Conservation (phyloP, 257 asterid genomes). For the Solanum acaule region DNA sequence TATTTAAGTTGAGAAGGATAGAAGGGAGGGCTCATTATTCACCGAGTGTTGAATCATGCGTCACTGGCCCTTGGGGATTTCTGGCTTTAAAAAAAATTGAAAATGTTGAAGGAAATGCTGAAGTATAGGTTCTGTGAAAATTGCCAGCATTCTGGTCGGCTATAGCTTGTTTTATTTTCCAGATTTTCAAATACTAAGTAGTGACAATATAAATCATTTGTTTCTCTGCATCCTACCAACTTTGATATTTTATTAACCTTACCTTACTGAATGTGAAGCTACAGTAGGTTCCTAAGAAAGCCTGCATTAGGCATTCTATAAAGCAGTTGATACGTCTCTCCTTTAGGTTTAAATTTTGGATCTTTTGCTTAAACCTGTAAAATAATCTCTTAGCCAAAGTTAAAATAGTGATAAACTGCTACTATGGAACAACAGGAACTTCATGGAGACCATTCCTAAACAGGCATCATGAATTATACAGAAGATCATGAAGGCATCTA, state of each 20-base stretch:
- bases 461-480: neutral
- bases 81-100: neutral
- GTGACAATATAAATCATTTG: neutral
- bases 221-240: neutral
- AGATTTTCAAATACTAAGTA: neutral
- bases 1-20: neutral
- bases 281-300: neutral
- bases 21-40: neutral
- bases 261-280: neutral
- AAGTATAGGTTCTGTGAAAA: neutral
- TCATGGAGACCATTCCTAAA: neutral
- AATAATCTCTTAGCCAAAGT: neutral
- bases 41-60: neutral
- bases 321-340: neutral
- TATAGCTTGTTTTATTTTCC: neutral
- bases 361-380: neutral
- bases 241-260: neutral
- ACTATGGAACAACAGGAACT: neutral
- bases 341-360: neutral
- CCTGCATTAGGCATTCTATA: neutral
- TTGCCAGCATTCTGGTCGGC: neutral
- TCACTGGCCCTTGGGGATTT: neutral
- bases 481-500: neutral
- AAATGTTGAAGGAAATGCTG: neutral
- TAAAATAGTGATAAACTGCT: neutral